These are phyloP conservation scores for Schizonepeta tenuifolia DNA, from an alignment of 257 asterid genomes.

Conservation along the genomic window DNA sequence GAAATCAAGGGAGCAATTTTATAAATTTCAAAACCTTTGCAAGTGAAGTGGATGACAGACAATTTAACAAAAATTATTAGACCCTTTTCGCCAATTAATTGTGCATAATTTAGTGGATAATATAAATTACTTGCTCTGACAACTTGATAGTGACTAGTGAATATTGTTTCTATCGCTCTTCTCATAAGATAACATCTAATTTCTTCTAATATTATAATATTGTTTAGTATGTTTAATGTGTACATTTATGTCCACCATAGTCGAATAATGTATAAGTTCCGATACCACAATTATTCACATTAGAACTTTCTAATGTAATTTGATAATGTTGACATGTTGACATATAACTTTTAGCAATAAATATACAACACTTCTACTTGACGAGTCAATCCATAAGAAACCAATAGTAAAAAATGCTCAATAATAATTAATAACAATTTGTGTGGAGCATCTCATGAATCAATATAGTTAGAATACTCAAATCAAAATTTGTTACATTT, in stretches of 20 bases:
- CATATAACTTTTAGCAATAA: neutral
- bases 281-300: no score
- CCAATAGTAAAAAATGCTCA: no score
- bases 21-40: neutral
- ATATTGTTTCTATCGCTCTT: conserved; percentile 13
- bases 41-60: neutral
- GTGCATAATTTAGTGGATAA: conserved; percentile 25
- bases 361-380: neutral
- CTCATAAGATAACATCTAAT: neutral
- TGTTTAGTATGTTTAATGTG: neutral
- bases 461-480: no score
- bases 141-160: conserved; percentile 8
- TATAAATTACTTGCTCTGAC: conserved; percentile 14
- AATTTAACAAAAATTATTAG: neutral
- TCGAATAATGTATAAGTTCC: no score
- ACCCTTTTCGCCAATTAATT: conserved; percentile 26
- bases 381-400: no score
- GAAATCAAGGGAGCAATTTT: neutral
- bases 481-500: no score
- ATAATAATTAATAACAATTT: no score
- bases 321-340: no score
- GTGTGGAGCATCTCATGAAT: no score
- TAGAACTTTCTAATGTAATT: no score
- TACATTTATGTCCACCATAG: no score
- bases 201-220: neutral